Evolutionary conservation across 352 stramenopile species (phyloP).

Genomic region (Saprolegnia diclina): DNA sequence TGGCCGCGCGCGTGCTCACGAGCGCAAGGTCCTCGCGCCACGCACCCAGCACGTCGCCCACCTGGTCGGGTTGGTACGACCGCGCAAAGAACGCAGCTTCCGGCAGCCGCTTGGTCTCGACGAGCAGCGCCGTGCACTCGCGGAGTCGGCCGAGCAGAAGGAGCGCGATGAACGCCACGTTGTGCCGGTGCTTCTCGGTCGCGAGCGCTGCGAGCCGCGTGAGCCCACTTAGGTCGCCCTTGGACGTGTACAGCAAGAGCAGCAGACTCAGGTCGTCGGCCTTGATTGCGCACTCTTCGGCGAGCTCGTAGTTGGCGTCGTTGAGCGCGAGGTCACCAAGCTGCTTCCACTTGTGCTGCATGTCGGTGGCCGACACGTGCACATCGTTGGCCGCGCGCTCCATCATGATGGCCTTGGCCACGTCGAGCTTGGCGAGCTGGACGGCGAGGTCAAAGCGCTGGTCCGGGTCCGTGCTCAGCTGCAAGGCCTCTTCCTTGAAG

Average conservation of each 20-base stretch:
- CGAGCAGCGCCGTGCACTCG: conserved; percentile 93
- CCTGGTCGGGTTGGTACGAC: conserved; percentile 95
- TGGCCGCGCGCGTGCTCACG: conserved; percentile 87
- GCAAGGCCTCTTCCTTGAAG: conserved; percentile 97
- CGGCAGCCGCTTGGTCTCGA: conserved; percentile 92
- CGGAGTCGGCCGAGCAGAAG: conserved; percentile 94
- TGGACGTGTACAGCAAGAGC: conserved; percentile 95
- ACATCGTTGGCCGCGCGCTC: conserved; percentile 69
- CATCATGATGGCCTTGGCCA: conserved; percentile 92
- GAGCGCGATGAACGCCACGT: conserved; percentile 95
- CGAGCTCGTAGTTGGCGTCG: conserved; percentile 91
- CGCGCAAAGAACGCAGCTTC: conserved; percentile 98
- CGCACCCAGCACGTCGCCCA: conserved; percentile 92
- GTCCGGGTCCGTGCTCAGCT: conserved; percentile 91
- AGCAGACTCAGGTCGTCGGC: conserved; percentile 96
- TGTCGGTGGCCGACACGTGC: conserved; percentile 87
- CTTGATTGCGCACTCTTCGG: conserved; percentile 91
- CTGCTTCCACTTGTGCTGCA: conserved; percentile 97
- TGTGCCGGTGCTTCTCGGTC: conserved; percentile 84
- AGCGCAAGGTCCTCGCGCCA: conserved; percentile 93
- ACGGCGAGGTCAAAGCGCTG: conserved; percentile 98
- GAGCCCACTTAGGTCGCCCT: conserved; percentile 91
- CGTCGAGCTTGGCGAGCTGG: conserved; percentile 94
- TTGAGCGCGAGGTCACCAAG: conserved; percentile 91
- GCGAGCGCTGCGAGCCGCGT: conserved; percentile 84